phyloP scores from a whole-genome alignment of 140 eudicot genomes.

The Ambrosia hybrid region DNA sequence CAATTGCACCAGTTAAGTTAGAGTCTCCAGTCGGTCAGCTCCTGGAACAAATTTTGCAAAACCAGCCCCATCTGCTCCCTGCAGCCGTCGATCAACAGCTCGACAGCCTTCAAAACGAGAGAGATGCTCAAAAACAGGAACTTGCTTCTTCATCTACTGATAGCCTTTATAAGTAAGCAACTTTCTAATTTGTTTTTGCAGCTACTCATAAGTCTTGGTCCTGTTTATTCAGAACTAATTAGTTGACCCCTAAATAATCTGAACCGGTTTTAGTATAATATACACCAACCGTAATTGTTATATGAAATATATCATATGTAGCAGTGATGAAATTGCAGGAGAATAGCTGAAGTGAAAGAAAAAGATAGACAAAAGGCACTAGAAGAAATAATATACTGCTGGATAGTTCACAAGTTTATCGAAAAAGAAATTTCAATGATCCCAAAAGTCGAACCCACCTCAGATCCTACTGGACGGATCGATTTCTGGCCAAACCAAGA shows the following conservation, averaged over 20 bases:
- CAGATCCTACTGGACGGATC: conserved; percentile 72
- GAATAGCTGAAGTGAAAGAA: conserved; percentile 85
- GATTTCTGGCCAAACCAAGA: conserved; percentile 97
- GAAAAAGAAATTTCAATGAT: conserved; percentile 73
- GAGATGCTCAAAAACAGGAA: conserved; percentile 56
- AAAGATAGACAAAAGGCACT: conserved; percentile 68
- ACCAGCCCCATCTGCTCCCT: conserved; percentile 92
- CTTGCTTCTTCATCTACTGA: conserved; percentile 47
- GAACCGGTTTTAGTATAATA: not conserved
- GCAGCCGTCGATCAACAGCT: conserved; percentile 96
- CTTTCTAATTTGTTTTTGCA: not conserved
- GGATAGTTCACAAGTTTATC: conserved; percentile 67
- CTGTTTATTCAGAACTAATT: too few species aligned
- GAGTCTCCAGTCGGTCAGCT: conserved; percentile 91
- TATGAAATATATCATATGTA: conserved; percentile 11
- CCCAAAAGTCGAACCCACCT: conserved; percentile 58
- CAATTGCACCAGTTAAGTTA: conserved; percentile 75
- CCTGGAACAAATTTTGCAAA: conserved; percentile 70
- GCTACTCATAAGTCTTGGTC: not conserved
- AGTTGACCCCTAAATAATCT: too few species aligned
- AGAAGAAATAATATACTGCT: conserved; percentile 87
- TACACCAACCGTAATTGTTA: not conserved
- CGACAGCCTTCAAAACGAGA: conserved; percentile 66
- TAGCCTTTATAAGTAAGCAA: conserved; percentile 65
- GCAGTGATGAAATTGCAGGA: conserved; percentile 56